A percentile compares a stretch with the other conserved stretches of the same genome.
These are phyloP conservation scores for Fusarium sp. DNA, from an alignment of 2,329 filamentous ascomycete species.

Conservation along the genomic window DNA sequence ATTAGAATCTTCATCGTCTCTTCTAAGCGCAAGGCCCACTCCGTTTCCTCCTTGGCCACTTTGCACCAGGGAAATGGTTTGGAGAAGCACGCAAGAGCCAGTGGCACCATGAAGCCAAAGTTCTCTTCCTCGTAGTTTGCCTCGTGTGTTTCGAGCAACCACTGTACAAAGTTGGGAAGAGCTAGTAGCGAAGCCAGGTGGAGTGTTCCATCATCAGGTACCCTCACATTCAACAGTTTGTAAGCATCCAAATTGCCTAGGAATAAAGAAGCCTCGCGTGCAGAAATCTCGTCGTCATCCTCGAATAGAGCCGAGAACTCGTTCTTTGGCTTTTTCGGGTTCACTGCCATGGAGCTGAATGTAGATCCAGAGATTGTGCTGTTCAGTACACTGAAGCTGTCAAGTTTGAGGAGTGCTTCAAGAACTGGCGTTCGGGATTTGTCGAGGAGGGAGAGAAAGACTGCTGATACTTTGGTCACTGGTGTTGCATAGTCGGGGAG, in stretches of 20 bases:
- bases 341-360: slow-evolving; percentile 12
- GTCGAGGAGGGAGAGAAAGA: slow-evolving; percentile 8
- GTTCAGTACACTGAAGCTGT: not conserved
- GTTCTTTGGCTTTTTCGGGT: slow-evolving; percentile 2
- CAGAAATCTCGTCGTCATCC: slow-evolving; percentile 18
- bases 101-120: slow-evolving; percentile 22
- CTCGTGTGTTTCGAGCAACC: slow-evolving; percentile 16
- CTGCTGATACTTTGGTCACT: not conserved
- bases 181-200: slow-evolving; percentile 20
- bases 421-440: slow-evolving; percentile 5
- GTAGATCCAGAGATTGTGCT: slow-evolving; percentile 17
- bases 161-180: slow-evolving; percentile 4
- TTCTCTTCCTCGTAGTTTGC: slow-evolving; percentile 21
- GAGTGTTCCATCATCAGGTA: slow-evolving; percentile 5
- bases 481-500: slow-evolving; percentile 1
- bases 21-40: slow-evolving; percentile 4
- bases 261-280: slow-evolving; percentile 15
- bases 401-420: not conserved
- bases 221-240: not conserved
- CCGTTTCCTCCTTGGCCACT: slow-evolving; percentile 10
- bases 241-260: slow-evolving; percentile 17
- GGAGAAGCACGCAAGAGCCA: slow-evolving; percentile 10
- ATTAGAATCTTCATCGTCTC: slow-evolving; percentile 18
- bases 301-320: slow-evolving; percentile 19
- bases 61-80: slow-evolving; percentile 20